Conservation (phyloP, 139 green algal genomes). For the Coelastrella sp. region DNA sequence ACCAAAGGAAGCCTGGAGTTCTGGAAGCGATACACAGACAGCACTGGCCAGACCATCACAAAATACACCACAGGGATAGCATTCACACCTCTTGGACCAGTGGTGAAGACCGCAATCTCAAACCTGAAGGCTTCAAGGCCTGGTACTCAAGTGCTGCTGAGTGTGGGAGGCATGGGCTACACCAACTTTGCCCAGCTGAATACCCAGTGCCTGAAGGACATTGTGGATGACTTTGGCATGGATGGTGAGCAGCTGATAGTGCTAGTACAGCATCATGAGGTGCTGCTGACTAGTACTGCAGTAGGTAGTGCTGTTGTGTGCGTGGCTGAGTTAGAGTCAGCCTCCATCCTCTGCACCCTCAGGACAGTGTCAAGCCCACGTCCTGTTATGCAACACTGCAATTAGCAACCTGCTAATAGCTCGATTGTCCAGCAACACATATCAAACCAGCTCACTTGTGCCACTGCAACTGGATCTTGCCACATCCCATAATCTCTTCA, state of each 20-base stretch:
- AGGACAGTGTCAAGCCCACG: no score
- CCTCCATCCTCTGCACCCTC: not conserved
- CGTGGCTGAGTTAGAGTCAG: not conserved
- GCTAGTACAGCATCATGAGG: not conserved
- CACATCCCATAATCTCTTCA: no score
- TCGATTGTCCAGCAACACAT: not conserved
- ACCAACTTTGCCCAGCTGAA: conserved; percentile 29
- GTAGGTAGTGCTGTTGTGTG: not conserved
- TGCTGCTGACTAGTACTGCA: not conserved
- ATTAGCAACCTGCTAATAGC: not conserved
- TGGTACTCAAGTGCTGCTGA: conserved; percentile 54
- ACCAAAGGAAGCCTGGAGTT: conserved; percentile 47
- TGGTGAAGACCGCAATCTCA: conserved; percentile 53
- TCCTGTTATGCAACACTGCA: not conserved
- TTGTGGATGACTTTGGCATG: conserved; percentile 54
- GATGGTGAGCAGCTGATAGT: conserved; percentile 38
- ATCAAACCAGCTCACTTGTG: not conserved
- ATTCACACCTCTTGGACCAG: conserved; percentile 45
- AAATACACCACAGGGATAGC: conserved; percentile 52
- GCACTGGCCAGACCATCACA: conserved; percentile 34
- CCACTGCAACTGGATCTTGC: no score
- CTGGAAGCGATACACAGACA: conserved; percentile 8
- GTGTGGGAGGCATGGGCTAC: conserved; percentile 59
- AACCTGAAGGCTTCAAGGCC: conserved; percentile 58
- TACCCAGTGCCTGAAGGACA: conserved; percentile 47